These are phyloP conservation scores for Xylariaceae sp. DNA, from an alignment of 2,329 filamentous ascomycete genomes.

Conservation along the genomic window DNA sequence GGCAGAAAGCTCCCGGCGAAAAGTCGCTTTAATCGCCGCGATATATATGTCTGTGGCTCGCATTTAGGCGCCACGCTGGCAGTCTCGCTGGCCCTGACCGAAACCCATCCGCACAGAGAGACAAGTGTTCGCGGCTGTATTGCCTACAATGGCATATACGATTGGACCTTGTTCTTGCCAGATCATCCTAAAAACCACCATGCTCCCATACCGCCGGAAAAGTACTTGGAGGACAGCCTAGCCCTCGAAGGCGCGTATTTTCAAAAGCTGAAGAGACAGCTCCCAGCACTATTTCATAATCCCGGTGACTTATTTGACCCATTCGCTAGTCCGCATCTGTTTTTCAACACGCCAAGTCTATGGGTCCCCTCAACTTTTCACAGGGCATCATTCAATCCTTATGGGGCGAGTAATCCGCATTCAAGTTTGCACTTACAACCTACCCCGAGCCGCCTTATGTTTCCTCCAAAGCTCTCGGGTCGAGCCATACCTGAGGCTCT, in stretches of 20 bases:
- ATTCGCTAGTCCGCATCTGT: constrained; percentile 53
- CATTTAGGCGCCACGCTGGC: constrained; percentile 55
- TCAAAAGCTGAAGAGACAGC: constrained; percentile 34
- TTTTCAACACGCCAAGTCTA: constrained; percentile 52
- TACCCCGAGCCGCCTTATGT: constrained; percentile 35
- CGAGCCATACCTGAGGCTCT: constrained; percentile 47
- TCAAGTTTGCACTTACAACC: too few relatives aligned
- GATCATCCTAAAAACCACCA: constrained; percentile 43
- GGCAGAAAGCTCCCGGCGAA: background rate
- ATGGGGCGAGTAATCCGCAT: too few relatives aligned
- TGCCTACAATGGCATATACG: constrained; percentile 56
- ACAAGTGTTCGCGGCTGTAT: constrained; percentile 50
- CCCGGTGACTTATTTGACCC: constrained; percentile 52
- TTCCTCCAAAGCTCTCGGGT: constrained; percentile 43
- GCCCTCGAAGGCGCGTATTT: constrained; percentile 32
- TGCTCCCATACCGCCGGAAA: constrained; percentile 12
- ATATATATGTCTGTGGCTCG: constrained; percentile 50
- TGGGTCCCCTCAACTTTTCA: constrained; percentile 42
- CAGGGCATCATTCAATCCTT: constrained; percentile 24
- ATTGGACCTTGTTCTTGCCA: constrained; percentile 58
- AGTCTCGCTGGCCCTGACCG: constrained; percentile 52
- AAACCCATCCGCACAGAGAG: constrained; percentile 39
- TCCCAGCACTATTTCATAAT: constrained; percentile 42
- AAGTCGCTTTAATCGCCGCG: constrained; percentile 30
- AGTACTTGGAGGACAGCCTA: constrained; percentile 21